Evolutionary conservation across 2,329 filamentous ascomycete genomes (phyloP), one percentile per base, ranked within the genome.

Genomic region (Arthroderma sp.): DNA sequence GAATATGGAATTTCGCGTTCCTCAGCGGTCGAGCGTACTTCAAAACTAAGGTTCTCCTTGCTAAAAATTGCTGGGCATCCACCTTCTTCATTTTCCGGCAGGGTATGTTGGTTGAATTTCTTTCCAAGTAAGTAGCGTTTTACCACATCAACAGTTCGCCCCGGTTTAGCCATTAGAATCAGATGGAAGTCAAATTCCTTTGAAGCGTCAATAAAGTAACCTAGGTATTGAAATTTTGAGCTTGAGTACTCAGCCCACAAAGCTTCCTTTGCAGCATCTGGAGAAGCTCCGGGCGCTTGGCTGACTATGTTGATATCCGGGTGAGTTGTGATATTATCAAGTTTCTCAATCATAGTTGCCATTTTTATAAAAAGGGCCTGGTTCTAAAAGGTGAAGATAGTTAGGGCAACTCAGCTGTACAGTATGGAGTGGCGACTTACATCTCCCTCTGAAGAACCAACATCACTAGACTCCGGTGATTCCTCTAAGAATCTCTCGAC

Each of bases 181-280:
- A 76, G 58, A 56, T 75, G 73, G 11, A 72, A 61, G 52, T 73
- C 69, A 54, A 66, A 63, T 3, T 57, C 62, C 21, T 64, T 66
- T 25, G 70, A 67, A 15, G 69, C 60, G 43, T 74, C 68, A 28
- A 75, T 67, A 13, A 76, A 64, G 56, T 73, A 68, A n/a, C 71
- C 70, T 3, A 77, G 65, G 19, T 76, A 69, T 19, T 70, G 63
- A 44, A 76, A 77, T 60, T 77, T 77, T 8, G 73, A 68, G 53
- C 74, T 75, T 6, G 72, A 74, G 60, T 76, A 76, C 56, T 76
- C 73, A 3, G 73, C 74, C 71, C 74, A 76, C 3, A 70, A 65
- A 4, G 74, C 71, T 59, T 75, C 69, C 56, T 71, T 68, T 47
- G 65, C 61, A 5, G 70, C 63, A 37, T 72, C 67, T 1, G 67